Evolutionary conservation across 2,329 filamentous ascomycete genomes (phyloP).

Genomic region (Colletotrichum caudatum): DNA sequence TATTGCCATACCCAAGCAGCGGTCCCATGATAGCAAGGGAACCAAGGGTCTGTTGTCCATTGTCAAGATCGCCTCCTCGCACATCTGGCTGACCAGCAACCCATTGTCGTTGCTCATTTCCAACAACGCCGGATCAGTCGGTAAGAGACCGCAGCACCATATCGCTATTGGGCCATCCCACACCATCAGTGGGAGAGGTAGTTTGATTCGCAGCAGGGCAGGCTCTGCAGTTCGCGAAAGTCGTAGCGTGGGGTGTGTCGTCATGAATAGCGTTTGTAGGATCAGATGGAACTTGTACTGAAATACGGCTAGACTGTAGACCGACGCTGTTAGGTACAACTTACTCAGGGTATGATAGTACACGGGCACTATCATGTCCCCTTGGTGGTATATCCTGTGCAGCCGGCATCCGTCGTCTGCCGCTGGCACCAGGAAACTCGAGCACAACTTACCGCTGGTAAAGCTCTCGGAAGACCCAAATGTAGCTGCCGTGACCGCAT

Average conservation of each 20-base stretch:
- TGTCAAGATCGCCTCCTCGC: slow-evolving; percentile 14
- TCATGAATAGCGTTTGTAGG: slow-evolving; percentile 34
- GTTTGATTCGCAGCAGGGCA: slow-evolving; percentile 13
- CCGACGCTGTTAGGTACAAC: background rate
- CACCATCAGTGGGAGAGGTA: slow-evolving; percentile 24
- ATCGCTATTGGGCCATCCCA: slow-evolving; percentile 27
- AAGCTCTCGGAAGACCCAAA: slow-evolving; percentile 26
- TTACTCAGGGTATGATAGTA: background rate
- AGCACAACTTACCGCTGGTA: slow-evolving; percentile 20
- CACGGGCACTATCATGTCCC: background rate
- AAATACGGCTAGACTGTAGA: slow-evolving; percentile 29
- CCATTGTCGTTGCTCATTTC: slow-evolving; percentile 4
- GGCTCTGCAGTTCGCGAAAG: slow-evolving; percentile 32
- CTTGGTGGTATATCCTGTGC: background rate
- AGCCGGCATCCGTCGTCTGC: background rate
- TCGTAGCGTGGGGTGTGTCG: slow-evolving; percentile 24
- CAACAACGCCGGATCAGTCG: slow-evolving; percentile 16
- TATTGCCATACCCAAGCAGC: slow-evolving; percentile 33
- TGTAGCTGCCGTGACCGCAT: background rate
- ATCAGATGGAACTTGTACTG: slow-evolving; percentile 37
- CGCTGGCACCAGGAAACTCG: too few relatives aligned
- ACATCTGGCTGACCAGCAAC: slow-evolving; percentile 27
- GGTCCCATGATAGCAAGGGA: slow-evolving; percentile 28
- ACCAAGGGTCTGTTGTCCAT: slow-evolving; percentile 31
- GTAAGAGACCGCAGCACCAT: slow-evolving; percentile 20